Base-by-base conservation (phyloP, 2,329 filamentous ascomycete species). In the Colletotrichum lini region DNA sequence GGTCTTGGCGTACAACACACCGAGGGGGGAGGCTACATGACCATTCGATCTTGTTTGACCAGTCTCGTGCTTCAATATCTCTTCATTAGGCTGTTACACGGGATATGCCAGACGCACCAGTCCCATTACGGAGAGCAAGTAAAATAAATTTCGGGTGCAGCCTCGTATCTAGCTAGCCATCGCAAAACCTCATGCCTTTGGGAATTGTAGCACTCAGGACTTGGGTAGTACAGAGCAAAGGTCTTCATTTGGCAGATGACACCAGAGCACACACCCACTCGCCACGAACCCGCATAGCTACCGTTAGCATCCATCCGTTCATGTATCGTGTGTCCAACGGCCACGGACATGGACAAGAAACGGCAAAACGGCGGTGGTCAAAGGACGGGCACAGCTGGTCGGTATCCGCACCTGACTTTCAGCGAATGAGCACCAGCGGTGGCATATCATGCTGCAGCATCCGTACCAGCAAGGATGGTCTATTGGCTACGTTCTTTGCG, bases 71-170 rank as follows among this genome's bases (percentile, higher is more conserved):
- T 9, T 15, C 21, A 12, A 35, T 2, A 21, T n/a, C 21, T 56
- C 64, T 56, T 50, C 63, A 30, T 47, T 26, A n/a, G 30, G 63
- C 4, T 16, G 38, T 71, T 30, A 40, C 49, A 68, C 64, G 47
- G 62, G 50, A 57, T 58, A 45, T 44, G 50, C 38, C 64, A 68
- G 67, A 64, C 49, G 67, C 68, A 71, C 64, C 57, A 71, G 58
- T 67, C 64, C 40, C n/a, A 40, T 38, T 13, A 42, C 49, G 52
- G 57, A 63, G 45, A 45, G 26, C 16, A 23, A 16, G 30, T 13
- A 13, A 35, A 10, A 2, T 21, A 23, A 18, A 44, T 30, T 15
- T n/a, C 23, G 54, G 30, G 26, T 15, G n/a, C 44, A 42, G 10
- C 30, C 16, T 35, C 7, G n/a, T 30, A 26, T 59, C 30, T 30